Percentiles rank a stretch among this genome's conserved stretches.
Evolutionary conservation across 1,284 basidiomycete species (phyloP).

Genomic region (Tylopilus orsonianus): DNA sequence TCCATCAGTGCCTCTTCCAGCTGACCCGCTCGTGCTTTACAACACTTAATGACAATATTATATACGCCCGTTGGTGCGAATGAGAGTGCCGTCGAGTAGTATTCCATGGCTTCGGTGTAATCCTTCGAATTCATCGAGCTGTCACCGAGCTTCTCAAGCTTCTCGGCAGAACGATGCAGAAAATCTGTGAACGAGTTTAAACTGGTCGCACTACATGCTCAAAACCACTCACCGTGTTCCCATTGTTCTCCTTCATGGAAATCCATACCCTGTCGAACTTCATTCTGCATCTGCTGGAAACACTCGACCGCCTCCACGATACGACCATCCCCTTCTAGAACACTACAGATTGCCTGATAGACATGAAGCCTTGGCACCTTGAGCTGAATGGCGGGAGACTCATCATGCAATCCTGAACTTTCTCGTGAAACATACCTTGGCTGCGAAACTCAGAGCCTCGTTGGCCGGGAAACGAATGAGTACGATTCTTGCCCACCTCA

Average conservation of each 20-base stretch:
- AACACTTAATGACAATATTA: constrained; percentile 4
- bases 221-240: not conserved
- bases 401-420: not conserved
- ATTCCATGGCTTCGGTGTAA: not conserved
- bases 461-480: not conserved
- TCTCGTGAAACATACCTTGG: not conserved
- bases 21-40: not conserved
- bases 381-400: not conserved
- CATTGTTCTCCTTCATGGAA: not conserved
- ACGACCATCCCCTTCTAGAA: not conserved
- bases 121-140: too few relatives aligned
- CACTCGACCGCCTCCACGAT: not conserved
- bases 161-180: not conserved
- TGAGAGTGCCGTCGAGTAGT: constrained; percentile 4
- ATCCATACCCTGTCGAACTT: not conserved
- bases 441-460: not conserved
- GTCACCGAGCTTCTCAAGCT: too few relatives aligned
- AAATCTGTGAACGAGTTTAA: too few relatives aligned
- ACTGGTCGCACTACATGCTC: too few relatives aligned
- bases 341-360: not conserved
- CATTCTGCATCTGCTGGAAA: not conserved
- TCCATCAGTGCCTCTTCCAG: constrained; percentile 5
- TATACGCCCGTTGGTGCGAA: not conserved
- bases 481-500: not conserved
- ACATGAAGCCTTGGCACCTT: not conserved